Evolutionary conservation across 257 asterid genomes (phyloP).

Genomic region (Marsdenia floribunda): DNA sequence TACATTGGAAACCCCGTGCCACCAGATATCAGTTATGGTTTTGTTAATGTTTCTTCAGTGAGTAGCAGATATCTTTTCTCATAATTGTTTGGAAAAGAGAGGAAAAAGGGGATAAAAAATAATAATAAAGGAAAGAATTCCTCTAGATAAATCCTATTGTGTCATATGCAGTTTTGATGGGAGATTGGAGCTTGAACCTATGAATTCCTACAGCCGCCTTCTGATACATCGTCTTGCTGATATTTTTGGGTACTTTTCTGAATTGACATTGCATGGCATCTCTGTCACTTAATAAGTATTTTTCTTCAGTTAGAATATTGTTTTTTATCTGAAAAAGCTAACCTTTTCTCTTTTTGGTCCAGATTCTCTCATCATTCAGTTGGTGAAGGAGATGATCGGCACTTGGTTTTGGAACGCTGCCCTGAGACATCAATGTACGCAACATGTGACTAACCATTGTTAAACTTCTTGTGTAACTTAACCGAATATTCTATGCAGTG

Average conservation of each 20-base stretch:
- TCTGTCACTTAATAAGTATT: too few relatives aligned
- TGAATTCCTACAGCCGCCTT: conserved; percentile 73
- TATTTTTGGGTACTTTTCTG: conserved; percentile 56
- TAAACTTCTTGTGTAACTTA: conserved; percentile 6
- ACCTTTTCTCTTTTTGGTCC: conserved; percentile 23
- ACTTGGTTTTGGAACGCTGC: conserved; percentile 75
- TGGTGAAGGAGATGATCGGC: conserved; percentile 88
- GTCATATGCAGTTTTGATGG: conserved; percentile 52
- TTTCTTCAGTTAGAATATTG: not conserved
- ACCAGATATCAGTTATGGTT: not conserved
- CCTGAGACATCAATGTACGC: conserved; percentile 76
- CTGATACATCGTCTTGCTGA: conserved; percentile 92
- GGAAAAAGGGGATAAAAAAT: too few relatives aligned
- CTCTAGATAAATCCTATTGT: conserved; percentile 13
- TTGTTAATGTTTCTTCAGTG: not conserved
- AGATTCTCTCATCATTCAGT: conserved; percentile 90
- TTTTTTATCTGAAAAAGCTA: conserved; percentile 6
- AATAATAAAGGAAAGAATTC: not conserved
- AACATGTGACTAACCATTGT: conserved; percentile 14
- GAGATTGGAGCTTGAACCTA: conserved; percentile 77
- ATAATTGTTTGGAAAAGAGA: not conserved
- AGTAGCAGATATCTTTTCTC: not conserved
- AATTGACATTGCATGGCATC: not conserved
- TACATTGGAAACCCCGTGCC: not conserved
- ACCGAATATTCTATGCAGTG: not conserved